phyloP scores from a whole-genome alignment of 768 basidiomycete species.

The Trametes cubensis region DNA sequence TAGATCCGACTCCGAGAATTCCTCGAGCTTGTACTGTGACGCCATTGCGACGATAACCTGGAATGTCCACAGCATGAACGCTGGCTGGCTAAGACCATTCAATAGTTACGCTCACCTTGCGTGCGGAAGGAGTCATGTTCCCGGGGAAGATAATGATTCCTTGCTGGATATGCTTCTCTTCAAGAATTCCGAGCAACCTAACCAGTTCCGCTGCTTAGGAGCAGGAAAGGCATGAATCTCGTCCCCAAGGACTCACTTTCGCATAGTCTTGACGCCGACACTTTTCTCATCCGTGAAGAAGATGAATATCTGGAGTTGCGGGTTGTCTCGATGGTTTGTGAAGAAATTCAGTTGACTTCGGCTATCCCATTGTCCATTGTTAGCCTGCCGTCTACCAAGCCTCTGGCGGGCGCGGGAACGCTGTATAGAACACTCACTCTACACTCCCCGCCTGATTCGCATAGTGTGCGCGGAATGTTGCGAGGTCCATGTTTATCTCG shows the following conservation, averaged over 20 bases:
- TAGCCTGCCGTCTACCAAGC: neutral
- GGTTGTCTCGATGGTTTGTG: slow-evolving; percentile 69
- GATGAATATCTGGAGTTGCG: slow-evolving; percentile 82
- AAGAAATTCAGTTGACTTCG: slow-evolving; percentile 90
- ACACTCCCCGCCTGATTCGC: slow-evolving; percentile 73
- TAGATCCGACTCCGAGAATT: slow-evolving; percentile 94
- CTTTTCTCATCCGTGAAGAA: slow-evolving; percentile 96
- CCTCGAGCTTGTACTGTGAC: slow-evolving; percentile 84
- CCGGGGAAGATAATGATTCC: slow-evolving; percentile 96
- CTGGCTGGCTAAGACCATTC: neutral
- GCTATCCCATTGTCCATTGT: slow-evolving; percentile 45
- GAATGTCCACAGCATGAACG: slow-evolving; percentile 1
- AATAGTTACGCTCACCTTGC: slow-evolving; percentile 60
- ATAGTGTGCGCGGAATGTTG: slow-evolving; percentile 73
- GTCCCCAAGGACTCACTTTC: slow-evolving; percentile 68
- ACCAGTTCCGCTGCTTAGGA: neutral
- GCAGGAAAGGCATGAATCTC: neutral
- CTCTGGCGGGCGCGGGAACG: neutral
- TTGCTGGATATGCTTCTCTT: slow-evolving; percentile 86
- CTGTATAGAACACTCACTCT: slow-evolving; percentile 63
- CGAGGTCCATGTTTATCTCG: slow-evolving; percentile 87
- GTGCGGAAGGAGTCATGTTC: slow-evolving; percentile 95
- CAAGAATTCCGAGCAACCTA: slow-evolving; percentile 87
- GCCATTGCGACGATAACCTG: slow-evolving; percentile 94
- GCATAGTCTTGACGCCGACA: slow-evolving; percentile 97